Evolutionary conservation across 108 stramenopile genomes (phyloP).

Genomic region (Seminavis robusta): DNA sequence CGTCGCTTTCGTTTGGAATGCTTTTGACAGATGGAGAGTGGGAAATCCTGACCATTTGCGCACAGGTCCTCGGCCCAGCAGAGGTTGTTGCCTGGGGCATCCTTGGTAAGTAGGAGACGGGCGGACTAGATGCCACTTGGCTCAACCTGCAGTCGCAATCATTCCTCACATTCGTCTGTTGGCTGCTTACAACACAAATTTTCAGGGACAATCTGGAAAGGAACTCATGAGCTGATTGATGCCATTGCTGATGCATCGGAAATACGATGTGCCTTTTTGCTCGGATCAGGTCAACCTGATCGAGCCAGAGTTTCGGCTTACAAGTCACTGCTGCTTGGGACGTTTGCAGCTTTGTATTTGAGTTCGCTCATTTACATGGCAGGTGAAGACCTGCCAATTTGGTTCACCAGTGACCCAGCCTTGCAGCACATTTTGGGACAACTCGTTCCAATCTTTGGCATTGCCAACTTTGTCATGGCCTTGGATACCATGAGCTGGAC

Average conservation of each 20-base stretch:
- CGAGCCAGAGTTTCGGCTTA: constrained; percentile 35
- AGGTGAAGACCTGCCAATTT: constrained; percentile 29
- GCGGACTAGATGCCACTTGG: too few species aligned
- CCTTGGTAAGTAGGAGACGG: constrained; percentile 38
- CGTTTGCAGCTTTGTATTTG: constrained; percentile 10
- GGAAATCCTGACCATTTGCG: constrained; percentile 55
- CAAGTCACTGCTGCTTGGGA: constrained; percentile 49
- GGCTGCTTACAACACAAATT: too few species aligned
- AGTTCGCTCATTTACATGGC: constrained; percentile 27
- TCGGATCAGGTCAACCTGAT: constrained; percentile 39
- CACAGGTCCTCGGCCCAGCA: constrained; percentile 45
- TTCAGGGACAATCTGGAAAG: too few species aligned
- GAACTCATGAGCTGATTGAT: too few species aligned
- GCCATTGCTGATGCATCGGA: constrained; percentile 50
- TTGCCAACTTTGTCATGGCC: constrained; percentile 48
- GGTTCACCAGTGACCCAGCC: too few species aligned
- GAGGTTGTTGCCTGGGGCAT: constrained; percentile 69
- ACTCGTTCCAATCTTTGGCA: constrained; percentile 38
- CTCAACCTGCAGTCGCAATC: too few species aligned
- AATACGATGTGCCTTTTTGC: constrained; percentile 48
- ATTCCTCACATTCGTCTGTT: too few species aligned
- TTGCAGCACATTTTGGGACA: too few species aligned
- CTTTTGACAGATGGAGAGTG: constrained; percentile 61
- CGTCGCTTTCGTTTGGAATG: constrained; percentile 45
- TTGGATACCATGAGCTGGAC: constrained; percentile 51